phyloP scores from a whole-genome alignment of 2,329 filamentous ascomycete species.

The Drechmeria coniospora region DNA sequence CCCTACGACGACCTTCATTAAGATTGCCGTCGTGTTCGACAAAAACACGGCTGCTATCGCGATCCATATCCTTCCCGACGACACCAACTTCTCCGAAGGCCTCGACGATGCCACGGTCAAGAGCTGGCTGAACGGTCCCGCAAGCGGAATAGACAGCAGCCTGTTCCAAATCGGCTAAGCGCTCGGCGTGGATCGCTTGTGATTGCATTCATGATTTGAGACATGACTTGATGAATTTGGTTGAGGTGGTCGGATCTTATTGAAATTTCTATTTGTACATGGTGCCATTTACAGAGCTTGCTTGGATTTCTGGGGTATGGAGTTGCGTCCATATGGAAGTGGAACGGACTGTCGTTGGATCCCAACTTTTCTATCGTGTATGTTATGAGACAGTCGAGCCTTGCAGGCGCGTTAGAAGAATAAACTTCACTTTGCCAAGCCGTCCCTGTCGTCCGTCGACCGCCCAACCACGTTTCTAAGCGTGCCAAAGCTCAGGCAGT shows the following conservation, averaged over 20 bases:
- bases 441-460: slow-evolving; percentile 18
- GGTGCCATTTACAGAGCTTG: no score
- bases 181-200: neutral
- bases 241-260: no score
- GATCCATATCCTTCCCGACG: slow-evolving; percentile 35
- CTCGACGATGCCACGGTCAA: slow-evolving; percentile 23
- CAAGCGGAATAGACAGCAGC: slow-evolving; percentile 7
- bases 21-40: slow-evolving; percentile 48
- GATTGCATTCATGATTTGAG: neutral
- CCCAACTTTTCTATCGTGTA: no score
- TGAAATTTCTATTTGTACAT: no score
- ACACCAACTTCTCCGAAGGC: slow-evolving; percentile 23
- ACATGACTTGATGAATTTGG: no score
- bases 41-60: slow-evolving; percentile 32
- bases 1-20: slow-evolving; percentile 42
- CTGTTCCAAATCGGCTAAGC: slow-evolving; percentile 7
- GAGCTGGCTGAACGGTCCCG: slow-evolving; percentile 14
- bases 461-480: slow-evolving; percentile 51
- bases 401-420: neutral
- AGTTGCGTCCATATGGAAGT: neutral
- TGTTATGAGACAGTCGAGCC: no score
- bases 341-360: no score
- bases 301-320: slow-evolving; percentile 7
- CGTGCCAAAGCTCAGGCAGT: slow-evolving; percentile 80
- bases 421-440: slow-evolving; percentile 1